These are phyloP conservation scores for Sporothrix brasiliensis DNA, from an alignment of 2,329 filamentous ascomycete species.

Conservation along the genomic window DNA sequence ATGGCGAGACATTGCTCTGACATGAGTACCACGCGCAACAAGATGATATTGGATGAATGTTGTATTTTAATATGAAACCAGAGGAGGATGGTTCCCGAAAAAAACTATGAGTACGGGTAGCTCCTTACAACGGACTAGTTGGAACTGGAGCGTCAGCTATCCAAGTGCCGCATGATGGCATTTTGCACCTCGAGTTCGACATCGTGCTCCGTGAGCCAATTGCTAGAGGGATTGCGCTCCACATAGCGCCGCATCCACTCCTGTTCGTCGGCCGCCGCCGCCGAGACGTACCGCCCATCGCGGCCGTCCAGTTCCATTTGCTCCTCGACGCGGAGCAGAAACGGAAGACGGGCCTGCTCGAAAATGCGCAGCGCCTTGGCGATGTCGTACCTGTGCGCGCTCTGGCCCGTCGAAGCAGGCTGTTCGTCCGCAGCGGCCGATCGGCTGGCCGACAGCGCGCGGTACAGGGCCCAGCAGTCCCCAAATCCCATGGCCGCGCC, in stretches of 20 bases:
- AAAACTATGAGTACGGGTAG: not conserved
- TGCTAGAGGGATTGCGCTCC: slow-evolving; percentile 14
- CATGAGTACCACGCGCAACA: not conserved
- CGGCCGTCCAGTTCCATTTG: slow-evolving; percentile 7
- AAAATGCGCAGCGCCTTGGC: not conserved
- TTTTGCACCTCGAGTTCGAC: slow-evolving; percentile 29
- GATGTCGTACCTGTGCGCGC: not conserved
- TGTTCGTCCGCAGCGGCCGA: not conserved
- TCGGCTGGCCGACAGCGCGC: slow-evolving; percentile 27
- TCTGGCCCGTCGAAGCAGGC: not conserved
- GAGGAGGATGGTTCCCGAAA: not conserved
- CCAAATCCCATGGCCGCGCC: slow-evolving; percentile 30
- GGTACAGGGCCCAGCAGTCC: slow-evolving; percentile 33
- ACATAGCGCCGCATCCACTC: slow-evolving; percentile 24
- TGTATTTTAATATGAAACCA: too few relatives aligned
- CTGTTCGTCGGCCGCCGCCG: slow-evolving; percentile 15
- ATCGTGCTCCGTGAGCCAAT: slow-evolving; percentile 29
- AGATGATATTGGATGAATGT: not conserved
- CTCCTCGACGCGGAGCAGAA: slow-evolving; percentile 4
- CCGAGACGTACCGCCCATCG: slow-evolving; percentile 1
- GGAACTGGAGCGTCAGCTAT: not conserved
- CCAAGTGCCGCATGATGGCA: slow-evolving; percentile 11
- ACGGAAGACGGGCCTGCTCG: not conserved
- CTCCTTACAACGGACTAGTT: too few relatives aligned
- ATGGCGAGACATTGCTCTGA: slow-evolving; percentile 13